Percentiles rank a stretch among this genome's conserved stretches.
Conservation (phyloP, 2,329 filamentous ascomycete genomes). For the Calonectria honghensis region DNA sequence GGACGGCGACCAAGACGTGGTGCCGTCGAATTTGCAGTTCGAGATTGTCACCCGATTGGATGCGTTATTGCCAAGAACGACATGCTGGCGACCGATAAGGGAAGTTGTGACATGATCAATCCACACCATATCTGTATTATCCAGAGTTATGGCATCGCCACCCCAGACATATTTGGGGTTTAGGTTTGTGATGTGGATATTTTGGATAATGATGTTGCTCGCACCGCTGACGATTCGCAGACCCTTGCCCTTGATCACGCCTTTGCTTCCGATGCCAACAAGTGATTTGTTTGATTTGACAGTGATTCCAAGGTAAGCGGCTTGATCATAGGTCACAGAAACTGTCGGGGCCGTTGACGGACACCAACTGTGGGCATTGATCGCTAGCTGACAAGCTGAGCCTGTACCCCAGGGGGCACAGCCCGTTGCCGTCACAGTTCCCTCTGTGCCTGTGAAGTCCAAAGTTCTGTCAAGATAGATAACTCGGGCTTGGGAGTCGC, state of each 20-base stretch:
- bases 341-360: slow-evolving; percentile 70
- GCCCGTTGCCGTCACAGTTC: slow-evolving; percentile 69
- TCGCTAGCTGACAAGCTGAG: slow-evolving; percentile 72
- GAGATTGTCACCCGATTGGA: slow-evolving; percentile 74
- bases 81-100: slow-evolving; percentile 74
- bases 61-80: slow-evolving; percentile 71
- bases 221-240: slow-evolving; percentile 66
- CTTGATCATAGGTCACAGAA: slow-evolving; percentile 68
- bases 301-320: slow-evolving; percentile 68
- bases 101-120: slow-evolving; percentile 72
- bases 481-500: slow-evolving; percentile 70
- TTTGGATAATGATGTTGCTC: slow-evolving; percentile 76
- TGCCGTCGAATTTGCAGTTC: slow-evolving; percentile 75
- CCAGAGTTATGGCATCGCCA: slow-evolving; percentile 72
- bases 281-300: slow-evolving; percentile 75
- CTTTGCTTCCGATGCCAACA: slow-evolving; percentile 69
- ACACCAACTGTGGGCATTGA: slow-evolving; percentile 75
- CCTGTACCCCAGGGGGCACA: slow-evolving; percentile 75
- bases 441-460: slow-evolving; percentile 73
- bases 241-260: slow-evolving; percentile 75
- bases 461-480: slow-evolving; percentile 74
- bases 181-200: slow-evolving; percentile 71
- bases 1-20: slow-evolving; percentile 70
- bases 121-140: slow-evolving; percentile 66
- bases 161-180: slow-evolving; percentile 76